These are phyloP conservation scores for Samsoniella hepiali DNA, from an alignment of 2,329 filamentous ascomycete species.

Conservation along the genomic window DNA sequence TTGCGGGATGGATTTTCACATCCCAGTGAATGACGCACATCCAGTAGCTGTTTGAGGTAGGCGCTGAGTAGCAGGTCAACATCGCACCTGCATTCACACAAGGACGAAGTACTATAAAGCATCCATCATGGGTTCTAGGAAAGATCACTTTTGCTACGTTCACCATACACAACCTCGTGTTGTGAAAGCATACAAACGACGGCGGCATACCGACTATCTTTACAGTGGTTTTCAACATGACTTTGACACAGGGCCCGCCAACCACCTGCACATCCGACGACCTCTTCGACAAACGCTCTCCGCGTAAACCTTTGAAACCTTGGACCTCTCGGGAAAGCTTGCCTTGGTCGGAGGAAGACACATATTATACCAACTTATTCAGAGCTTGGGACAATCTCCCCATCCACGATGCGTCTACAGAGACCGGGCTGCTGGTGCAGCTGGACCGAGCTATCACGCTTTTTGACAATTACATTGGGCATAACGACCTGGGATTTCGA, in stretches of 20 bases:
- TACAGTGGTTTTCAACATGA: background rate
- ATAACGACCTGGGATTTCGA: constrained; percentile 25
- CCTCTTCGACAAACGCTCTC: background rate
- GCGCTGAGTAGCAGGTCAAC: background rate
- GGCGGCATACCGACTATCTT: background rate
- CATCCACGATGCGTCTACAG: constrained; percentile 12
- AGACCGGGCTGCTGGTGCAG: constrained; percentile 17
- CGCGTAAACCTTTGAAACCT: background rate
- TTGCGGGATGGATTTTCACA: background rate
- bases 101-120: background rate
- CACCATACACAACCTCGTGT: background rate
- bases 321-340: background rate
- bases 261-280: background rate
- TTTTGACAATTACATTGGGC: constrained; percentile 25
- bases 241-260: background rate
- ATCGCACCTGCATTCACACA: constrained; percentile 5
- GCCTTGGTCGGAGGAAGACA: constrained; percentile 6
- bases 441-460: constrained; percentile 25
- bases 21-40: background rate
- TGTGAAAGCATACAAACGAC: background rate
- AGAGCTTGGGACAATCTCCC: constrained; percentile 14
- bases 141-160: no score
- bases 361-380: constrained; percentile 15
- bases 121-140: background rate
- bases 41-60: background rate